Base-by-base conservation (phyloP, 345 rosid species). In the Ceriops zippeliana region DNA sequence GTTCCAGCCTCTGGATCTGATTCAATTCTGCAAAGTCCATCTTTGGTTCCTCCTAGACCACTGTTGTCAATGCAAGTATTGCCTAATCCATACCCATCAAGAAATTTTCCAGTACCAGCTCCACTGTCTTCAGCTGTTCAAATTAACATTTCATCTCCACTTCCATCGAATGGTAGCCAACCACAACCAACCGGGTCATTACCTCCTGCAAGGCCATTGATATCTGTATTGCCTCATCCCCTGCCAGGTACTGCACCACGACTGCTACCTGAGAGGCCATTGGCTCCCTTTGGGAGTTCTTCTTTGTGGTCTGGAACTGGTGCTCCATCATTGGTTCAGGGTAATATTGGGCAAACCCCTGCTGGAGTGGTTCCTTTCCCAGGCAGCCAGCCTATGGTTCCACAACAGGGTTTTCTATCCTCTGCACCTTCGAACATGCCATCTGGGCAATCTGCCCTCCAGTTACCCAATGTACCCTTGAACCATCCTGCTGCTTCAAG, bases 91-190 rank as follows among this genome's bases (percentile, higher is more conserved):
- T 79, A 78, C 68, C 72, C 73, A 21, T 78, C 83, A 13, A 79
- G 83, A 82, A 80, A 81, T 42, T 80, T 78, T 72, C 70, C 78
- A 28, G 52, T 69, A 66, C 78, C 73, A 20, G 56, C 77, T 71
- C 75, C 80, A 4, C 92, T 75, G 74, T 81, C 78, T 72, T 70
- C 78, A 0, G 65, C 85, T 52, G 60, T 62, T 69, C 84, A 80
- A 73, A 70, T 72, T 34, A 70, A 73, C 31, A 58, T 71, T 76
- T 68, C 76, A 20, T 63, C 78, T 46, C 58, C 63, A 57, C 62
- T 58, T 59, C 79, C 81, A 49, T 79, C 62, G 63, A 52, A 76
- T 65, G 87, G 68, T 60, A 81, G 65, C 86, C 96, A 76, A 66
- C 67, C 78, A 19, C 82, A 74, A 58, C 74, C 78, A 68, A n/a